These are phyloP conservation scores for Citrus australasica DNA, from an alignment of 345 rosid genomes.

Conservation along the genomic window DNA sequence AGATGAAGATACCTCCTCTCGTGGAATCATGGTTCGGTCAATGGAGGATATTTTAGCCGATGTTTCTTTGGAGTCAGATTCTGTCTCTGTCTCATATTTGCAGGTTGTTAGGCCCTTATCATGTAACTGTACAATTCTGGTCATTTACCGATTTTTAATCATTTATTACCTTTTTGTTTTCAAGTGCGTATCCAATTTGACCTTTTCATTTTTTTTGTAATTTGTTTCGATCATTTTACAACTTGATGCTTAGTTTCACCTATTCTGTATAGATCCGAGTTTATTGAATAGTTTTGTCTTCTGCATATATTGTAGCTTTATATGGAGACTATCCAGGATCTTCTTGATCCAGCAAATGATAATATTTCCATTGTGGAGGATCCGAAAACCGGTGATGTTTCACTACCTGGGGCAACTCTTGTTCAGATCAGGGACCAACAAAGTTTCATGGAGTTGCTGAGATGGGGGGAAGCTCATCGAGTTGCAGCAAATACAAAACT, in stretches of 20 bases:
- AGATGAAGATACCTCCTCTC: slow-evolving; percentile 87
- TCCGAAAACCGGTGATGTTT: slow-evolving; percentile 95
- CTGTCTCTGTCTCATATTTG: slow-evolving; percentile 79
- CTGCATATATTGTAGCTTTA: slow-evolving; percentile 55
- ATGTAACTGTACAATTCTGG: not conserved
- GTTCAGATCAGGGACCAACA: slow-evolving; percentile 79
- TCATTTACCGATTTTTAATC: not conserved
- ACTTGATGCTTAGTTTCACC: not conserved
- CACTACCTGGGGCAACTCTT: slow-evolving; percentile 81
- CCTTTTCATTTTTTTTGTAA: not conserved
- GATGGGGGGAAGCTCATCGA: slow-evolving; percentile 86
- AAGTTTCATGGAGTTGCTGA: slow-evolving; percentile 72
- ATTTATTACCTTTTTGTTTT: not conserved
- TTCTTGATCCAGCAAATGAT: slow-evolving; percentile 84
- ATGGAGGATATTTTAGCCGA: slow-evolving; percentile 87
- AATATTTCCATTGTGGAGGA: slow-evolving; percentile 94
- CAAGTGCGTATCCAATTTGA: not conserved
- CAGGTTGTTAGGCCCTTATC: slow-evolving; percentile 51
- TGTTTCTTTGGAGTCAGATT: slow-evolving; percentile 71
- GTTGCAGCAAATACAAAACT: slow-evolving; percentile 93
- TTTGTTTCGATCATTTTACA: not conserved
- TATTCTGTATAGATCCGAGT: not conserved
- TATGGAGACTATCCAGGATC: slow-evolving; percentile 99
- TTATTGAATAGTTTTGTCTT: slow-evolving; percentile 2
- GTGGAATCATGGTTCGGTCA: slow-evolving; percentile 98